A percentile compares a stretch with the other conserved stretches of the same genome.
These are phyloP conservation scores for Pulveroboletus frians DNA, from an alignment of 768 basidiomycete species.

Conservation along the genomic window DNA sequence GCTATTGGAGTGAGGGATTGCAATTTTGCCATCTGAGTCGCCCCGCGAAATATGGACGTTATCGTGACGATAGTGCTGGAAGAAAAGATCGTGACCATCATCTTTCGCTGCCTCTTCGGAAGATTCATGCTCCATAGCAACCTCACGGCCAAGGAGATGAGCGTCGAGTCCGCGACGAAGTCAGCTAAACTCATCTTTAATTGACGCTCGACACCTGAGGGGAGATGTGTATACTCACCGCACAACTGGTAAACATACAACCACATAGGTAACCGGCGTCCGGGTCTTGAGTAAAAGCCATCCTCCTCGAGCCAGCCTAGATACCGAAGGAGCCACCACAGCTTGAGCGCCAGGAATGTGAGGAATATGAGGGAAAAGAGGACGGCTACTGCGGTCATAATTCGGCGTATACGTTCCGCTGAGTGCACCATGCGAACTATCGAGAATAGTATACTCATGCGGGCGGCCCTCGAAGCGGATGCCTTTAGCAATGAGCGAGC, in stretches of 20 bases:
- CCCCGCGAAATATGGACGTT: conserved; percentile 10
- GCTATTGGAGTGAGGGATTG: conserved; percentile 6
- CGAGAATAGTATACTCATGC: conserved; percentile 20
- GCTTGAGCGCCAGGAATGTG: conserved; percentile 1
- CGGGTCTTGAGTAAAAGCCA: background rate
- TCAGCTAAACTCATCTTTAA: conserved; percentile 16
- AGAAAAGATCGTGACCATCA: conserved; percentile 12
- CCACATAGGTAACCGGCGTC: background rate
- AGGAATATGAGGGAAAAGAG: conserved; percentile 10
- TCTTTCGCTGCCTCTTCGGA: conserved; percentile 10
- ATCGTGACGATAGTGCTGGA: conserved; percentile 10
- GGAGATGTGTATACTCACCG: conserved; percentile 9
- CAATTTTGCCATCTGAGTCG: conserved; percentile 8
- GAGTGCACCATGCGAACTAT: conserved; percentile 18
- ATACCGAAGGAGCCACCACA: conserved; percentile 10
- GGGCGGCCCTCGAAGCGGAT: conserved; percentile 14
- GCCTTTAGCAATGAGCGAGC: background rate
- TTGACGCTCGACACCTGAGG: background rate
- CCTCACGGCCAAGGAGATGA: conserved; percentile 11
- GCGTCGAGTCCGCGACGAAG: conserved; percentile 15
- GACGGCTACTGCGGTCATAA: conserved; percentile 5
- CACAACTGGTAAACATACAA: conserved; percentile 11
- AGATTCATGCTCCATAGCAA: conserved; percentile 11
- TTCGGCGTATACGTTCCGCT: conserved; percentile 1
- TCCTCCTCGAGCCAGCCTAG: conserved; percentile 3